Percentiles rank a stretch among this genome's conserved stretches.
These are phyloP conservation scores for Haplosporangium sp. DNA, from an alignment of 371 early-diverging fungal genomes.

Conservation along the genomic window DNA sequence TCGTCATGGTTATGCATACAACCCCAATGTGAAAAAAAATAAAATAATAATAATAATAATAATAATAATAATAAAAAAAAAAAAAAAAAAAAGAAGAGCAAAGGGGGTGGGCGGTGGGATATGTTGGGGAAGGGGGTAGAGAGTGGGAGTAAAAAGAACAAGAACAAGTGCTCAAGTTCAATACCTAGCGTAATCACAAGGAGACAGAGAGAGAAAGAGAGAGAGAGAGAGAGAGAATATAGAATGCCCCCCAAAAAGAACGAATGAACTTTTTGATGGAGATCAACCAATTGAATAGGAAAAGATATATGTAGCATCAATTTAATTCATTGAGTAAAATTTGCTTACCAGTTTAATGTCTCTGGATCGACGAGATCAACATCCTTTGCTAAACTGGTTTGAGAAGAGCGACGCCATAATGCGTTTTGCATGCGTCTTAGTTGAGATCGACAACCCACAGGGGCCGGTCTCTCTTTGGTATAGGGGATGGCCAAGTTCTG, in stretches of 20 bases:
- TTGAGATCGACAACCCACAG: constrained; percentile 44
- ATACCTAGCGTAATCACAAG: too few species aligned
- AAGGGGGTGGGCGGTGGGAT: background rate
- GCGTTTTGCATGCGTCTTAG: constrained; percentile 55
- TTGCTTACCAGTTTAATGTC: constrained; percentile 50
- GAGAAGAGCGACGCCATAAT: constrained; percentile 52
- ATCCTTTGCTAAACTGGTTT: constrained; percentile 48
- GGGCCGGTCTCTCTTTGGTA: constrained; percentile 39
- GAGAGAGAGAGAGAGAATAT: background rate
- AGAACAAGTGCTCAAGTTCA: background rate
- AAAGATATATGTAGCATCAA: background rate
- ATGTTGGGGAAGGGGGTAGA: too few species aligned
- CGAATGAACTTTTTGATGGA: background rate
- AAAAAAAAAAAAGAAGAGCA: background rate
- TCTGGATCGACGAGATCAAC: constrained; percentile 48
- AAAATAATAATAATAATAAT: background rate
- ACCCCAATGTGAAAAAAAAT: background rate
- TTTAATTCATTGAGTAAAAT: background rate
- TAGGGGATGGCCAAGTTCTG: constrained; percentile 39
- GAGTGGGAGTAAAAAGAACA: background rate
- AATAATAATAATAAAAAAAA: background rate
- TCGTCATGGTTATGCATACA: background rate
- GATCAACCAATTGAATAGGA: background rate
- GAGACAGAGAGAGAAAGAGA: background rate
- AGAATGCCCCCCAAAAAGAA: background rate